These are phyloP conservation scores for Suhomyces sp. DNA, from an alignment of 805 yeast species.

Conservation along the genomic window DNA sequence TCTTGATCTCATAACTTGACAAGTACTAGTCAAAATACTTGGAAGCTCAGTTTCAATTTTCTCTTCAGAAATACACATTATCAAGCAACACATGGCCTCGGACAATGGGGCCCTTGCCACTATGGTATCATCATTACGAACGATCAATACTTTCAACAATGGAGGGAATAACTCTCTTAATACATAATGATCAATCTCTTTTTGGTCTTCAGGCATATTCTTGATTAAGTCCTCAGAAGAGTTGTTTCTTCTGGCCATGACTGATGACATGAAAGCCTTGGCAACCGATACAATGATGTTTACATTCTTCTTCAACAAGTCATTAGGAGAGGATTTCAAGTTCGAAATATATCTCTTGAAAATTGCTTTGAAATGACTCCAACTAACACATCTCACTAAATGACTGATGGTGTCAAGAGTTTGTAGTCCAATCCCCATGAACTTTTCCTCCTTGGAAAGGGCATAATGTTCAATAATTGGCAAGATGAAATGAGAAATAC, in stretches of 20 bases:
- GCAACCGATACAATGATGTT: conserved; percentile 58
- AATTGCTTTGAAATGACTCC: conserved; percentile 80
- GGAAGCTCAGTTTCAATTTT: conserved; percentile 64
- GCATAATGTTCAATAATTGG: conserved; percentile 87
- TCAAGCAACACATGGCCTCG: conserved; percentile 70
- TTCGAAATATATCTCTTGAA: conserved; percentile 62
- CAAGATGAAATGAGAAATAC: conserved; percentile 74
- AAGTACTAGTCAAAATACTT: conserved; percentile 78
- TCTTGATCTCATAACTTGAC: conserved; percentile 83
- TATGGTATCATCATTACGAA: conserved; percentile 77
- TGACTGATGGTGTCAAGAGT: conserved; percentile 61
- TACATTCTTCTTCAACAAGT: conserved; percentile 56
- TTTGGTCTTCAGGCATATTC: conserved; percentile 26
- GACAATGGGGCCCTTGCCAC: conserved; percentile 75
- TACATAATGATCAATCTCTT: conserved; percentile 40
- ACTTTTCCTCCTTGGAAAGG: conserved; percentile 53
- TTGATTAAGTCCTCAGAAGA: conserved; percentile 18
- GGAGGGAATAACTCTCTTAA: conserved; percentile 60
- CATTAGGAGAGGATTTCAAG: conserved; percentile 36
- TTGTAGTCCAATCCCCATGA: conserved; percentile 63
- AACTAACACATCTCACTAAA: conserved; percentile 58
- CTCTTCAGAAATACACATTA: conserved; percentile 60
- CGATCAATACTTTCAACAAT: conserved; percentile 55
- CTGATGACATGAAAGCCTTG: conserved; percentile 43
- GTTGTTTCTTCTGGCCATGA: conserved; percentile 18